Conservation (phyloP, 768 basidiomycete genomes). For the Brasilioporus rufonigricans region DNA sequence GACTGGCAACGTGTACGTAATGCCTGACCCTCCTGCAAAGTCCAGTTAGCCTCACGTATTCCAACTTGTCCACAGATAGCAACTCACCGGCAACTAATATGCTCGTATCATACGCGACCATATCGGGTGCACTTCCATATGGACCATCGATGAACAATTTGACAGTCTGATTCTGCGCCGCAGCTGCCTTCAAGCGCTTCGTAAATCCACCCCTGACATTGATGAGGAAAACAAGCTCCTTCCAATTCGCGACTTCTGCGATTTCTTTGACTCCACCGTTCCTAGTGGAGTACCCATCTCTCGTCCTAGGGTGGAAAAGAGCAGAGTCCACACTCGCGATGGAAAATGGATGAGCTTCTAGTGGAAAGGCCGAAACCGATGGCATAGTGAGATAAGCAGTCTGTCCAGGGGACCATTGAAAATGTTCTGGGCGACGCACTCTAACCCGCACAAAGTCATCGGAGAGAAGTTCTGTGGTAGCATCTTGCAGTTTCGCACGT, state of each 20-base stretch:
- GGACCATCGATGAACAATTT: constrained; percentile 60
- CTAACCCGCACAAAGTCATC: constrained; percentile 47
- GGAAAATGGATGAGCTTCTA: constrained; percentile 63
- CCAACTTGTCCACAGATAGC: no score
- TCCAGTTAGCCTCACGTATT: no score
- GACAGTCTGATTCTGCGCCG: constrained; percentile 30
- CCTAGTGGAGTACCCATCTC: background rate
- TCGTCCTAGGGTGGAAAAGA: constrained; percentile 9
- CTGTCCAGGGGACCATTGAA: constrained; percentile 56
- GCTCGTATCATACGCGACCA: constrained; percentile 42
- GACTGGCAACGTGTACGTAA: constrained; percentile 46
- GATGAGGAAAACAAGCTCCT: constrained; percentile 56
- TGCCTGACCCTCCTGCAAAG: constrained; percentile 45
- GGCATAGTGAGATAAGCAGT: constrained; percentile 52
- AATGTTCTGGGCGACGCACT: constrained; percentile 42
- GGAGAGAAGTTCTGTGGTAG: constrained; percentile 42
- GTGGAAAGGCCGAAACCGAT: constrained; percentile 40
- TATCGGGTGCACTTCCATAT: constrained; percentile 45
- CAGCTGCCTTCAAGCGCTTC: constrained; percentile 39
- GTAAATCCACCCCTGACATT: constrained; percentile 63
- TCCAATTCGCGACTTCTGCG: constrained; percentile 17
- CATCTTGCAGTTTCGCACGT: constrained; percentile 32
- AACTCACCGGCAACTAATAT: constrained; percentile 50
- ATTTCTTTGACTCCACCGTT: no score
- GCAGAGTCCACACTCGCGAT: constrained; percentile 44